A percentile compares a stretch with the other conserved stretches of the same genome.
These are phyloP conservation scores for Colletotrichum sp. DNA, from an alignment of 2,329 filamentous ascomycete species.

Conservation along the genomic window DNA sequence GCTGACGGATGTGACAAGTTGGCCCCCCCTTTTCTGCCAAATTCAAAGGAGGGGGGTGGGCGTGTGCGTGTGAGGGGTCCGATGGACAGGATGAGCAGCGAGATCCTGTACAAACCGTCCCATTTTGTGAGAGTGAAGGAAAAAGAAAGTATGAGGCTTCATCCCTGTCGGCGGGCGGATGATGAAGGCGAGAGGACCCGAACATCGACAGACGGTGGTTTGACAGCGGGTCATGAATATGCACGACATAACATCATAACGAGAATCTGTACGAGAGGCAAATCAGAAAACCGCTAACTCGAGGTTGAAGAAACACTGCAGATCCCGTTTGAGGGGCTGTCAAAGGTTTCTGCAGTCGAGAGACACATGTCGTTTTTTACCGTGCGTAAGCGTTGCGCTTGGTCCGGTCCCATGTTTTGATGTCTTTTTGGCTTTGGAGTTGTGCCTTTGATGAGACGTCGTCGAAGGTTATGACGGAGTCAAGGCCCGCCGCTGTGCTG, in stretches of 20 bases:
- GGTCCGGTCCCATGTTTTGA: not conserved
- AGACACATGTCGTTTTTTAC: not conserved
- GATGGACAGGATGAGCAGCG: slow-evolving; percentile 3
- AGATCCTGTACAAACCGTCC: slow-evolving; percentile 14
- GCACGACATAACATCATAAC: slow-evolving; percentile 14
- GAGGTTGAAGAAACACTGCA: not conserved
- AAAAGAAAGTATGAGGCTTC: not conserved
- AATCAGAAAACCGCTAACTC: not conserved
- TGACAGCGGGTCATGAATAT: slow-evolving; percentile 14
- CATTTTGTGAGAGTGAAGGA: not conserved
- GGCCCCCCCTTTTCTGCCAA: not conserved
- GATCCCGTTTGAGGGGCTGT: not conserved
- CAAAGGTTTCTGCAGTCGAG: not conserved
- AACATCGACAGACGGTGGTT: slow-evolving; percentile 17
- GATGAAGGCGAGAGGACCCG: not conserved
- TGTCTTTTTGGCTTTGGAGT: not conserved
- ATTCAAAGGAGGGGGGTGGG: not conserved
- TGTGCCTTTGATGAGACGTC: not conserved
- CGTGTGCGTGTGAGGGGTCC: not conserved
- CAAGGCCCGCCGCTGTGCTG: not conserved
- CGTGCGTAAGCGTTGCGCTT: not conserved
- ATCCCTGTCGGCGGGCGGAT: not conserved
- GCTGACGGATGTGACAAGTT: slow-evolving; percentile 20
- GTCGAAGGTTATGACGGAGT: slow-evolving; percentile 2
- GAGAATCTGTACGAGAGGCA: slow-evolving; percentile 7